Percentiles rank a stretch among this genome's conserved stretches.
These are phyloP conservation scores for Naganishia sp. DNA, from an alignment of 1,284 basidiomycete genomes.

Conservation along the genomic window DNA sequence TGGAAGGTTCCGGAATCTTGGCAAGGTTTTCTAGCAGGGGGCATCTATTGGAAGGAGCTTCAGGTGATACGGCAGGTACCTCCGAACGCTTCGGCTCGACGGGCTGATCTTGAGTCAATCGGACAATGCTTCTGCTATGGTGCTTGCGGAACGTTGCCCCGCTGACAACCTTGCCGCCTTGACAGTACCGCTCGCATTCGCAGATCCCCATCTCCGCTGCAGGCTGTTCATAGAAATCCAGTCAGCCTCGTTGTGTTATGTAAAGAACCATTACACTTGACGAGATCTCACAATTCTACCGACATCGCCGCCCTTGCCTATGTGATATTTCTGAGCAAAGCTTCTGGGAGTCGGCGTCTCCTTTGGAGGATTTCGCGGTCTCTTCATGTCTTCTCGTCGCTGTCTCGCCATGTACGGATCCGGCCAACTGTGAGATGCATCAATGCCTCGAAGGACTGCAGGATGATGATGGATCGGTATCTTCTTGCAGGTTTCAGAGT, in stretches of 20 bases:
- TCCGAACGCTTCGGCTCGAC: neutral
- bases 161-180: constrained; percentile 7
- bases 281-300: constrained; percentile 8
- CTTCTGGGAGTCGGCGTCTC: neutral
- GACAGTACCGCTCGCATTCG: constrained; percentile 19
- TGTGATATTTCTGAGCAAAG: constrained; percentile 5
- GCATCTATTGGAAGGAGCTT: neutral
- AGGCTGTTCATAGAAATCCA: neutral
- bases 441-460: neutral
- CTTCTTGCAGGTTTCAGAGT: no score
- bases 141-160: constrained; percentile 18
- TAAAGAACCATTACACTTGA: neutral
- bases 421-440: neutral
- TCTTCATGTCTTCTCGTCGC: neutral
- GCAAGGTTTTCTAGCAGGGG: constrained; percentile 3
- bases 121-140: neutral
- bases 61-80: no score
- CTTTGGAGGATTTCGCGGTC: neutral
- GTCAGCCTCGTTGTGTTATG: neutral
- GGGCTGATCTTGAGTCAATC: neutral
- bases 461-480: neutral
- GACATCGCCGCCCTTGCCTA: constrained; percentile 4
- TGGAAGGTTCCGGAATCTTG: constrained; percentile 24
- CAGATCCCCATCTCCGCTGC: constrained; percentile 12
- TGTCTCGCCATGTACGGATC: neutral